These are phyloP conservation scores for Dactylonectria estremocensis DNA, from an alignment of 2,329 filamentous ascomycete species.

Conservation along the genomic window DNA sequence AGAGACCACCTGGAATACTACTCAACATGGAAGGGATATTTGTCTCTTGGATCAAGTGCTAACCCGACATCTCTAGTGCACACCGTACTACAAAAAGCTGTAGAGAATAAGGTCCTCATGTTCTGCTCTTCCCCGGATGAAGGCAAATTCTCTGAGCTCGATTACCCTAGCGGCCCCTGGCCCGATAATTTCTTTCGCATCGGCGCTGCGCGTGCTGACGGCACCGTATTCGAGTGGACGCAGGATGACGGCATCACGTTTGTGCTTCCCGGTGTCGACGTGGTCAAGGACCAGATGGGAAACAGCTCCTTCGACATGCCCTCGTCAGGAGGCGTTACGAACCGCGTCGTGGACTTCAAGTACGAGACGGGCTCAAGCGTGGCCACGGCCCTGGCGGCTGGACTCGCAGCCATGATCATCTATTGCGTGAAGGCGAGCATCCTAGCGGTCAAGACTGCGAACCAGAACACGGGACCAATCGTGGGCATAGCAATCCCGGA, in stretches of 20 bases:
- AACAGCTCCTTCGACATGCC: constrained; percentile 3
- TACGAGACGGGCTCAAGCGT: constrained; percentile 41
- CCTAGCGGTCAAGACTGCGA: constrained; percentile 4
- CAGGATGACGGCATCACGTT: constrained; percentile 18
- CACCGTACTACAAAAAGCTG: constrained; percentile 6
- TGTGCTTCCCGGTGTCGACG: constrained; percentile 17
- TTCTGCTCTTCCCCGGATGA: constrained; percentile 29
- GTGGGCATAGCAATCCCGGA: not conserved
- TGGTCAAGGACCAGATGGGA: not conserved
- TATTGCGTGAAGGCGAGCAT: constrained; percentile 41
- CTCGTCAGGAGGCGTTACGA: not conserved
- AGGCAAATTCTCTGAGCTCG: not conserved
- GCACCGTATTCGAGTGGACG: constrained; percentile 6
- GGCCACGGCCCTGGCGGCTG: constrained; percentile 49
- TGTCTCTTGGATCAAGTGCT: not conserved
- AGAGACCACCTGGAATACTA: not conserved
- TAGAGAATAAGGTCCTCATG: constrained; percentile 25
- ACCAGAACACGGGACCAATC: constrained; percentile 3
- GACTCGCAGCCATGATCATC: constrained; percentile 49
- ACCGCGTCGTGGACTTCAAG: constrained; percentile 12
- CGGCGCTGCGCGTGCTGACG: constrained; percentile 24
- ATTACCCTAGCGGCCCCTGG: constrained; percentile 21
- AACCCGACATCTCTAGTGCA: not conserved
- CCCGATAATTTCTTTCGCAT: constrained; percentile 24
- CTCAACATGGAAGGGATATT: not conserved